Percentiles rank a stretch among this genome's conserved stretches.
phyloP scores from a whole-genome alignment of 2,329 filamentous ascomycete species.

The Hypoxylon sp. region DNA sequence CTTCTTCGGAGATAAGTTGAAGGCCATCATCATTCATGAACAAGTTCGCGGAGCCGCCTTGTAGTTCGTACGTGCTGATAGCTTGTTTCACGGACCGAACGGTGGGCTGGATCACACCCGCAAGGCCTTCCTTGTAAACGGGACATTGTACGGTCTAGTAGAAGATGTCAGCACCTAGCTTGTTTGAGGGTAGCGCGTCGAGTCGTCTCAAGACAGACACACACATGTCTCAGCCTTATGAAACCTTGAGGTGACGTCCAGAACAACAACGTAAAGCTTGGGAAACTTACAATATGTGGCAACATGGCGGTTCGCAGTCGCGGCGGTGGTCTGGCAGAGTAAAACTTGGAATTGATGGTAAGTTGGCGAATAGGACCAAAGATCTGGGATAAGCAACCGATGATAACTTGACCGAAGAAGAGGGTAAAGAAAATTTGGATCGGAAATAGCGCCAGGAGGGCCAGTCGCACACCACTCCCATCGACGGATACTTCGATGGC shows the following conservation, averaged over 20 bases:
- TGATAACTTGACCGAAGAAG: slow-evolving; percentile 83
- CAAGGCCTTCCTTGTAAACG: slow-evolving; percentile 87
- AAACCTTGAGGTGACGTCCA: slow-evolving; percentile 12
- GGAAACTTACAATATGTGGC: slow-evolving; percentile 66
- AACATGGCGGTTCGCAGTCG: slow-evolving; percentile 68
- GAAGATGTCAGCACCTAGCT: slow-evolving; percentile 24
- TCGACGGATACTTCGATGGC: slow-evolving; percentile 77
- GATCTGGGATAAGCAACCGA: slow-evolving; percentile 80
- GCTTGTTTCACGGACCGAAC: slow-evolving; percentile 82
- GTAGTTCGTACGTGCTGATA: slow-evolving; percentile 80
- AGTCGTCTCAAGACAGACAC: not conserved
- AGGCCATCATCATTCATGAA: slow-evolving; percentile 82
- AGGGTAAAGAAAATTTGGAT: slow-evolving; percentile 84
- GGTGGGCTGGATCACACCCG: slow-evolving; percentile 79
- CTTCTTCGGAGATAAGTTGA: slow-evolving; percentile 73
- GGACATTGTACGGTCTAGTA: slow-evolving; percentile 80
- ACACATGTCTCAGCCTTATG: slow-evolving; percentile 13
- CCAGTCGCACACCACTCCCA: slow-evolving; percentile 70
- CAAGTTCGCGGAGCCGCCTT: slow-evolving; percentile 82
- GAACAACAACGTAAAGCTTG: not conserved
- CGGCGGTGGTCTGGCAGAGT: slow-evolving; percentile 76
- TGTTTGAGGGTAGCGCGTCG: not conserved
- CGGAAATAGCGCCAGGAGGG: slow-evolving; percentile 73
- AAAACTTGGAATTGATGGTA: slow-evolving; percentile 82
- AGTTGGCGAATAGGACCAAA: slow-evolving; percentile 81